Evolutionary conservation across 768 basidiomycete species (phyloP).

Genomic region (Trametes sanguinea): DNA sequence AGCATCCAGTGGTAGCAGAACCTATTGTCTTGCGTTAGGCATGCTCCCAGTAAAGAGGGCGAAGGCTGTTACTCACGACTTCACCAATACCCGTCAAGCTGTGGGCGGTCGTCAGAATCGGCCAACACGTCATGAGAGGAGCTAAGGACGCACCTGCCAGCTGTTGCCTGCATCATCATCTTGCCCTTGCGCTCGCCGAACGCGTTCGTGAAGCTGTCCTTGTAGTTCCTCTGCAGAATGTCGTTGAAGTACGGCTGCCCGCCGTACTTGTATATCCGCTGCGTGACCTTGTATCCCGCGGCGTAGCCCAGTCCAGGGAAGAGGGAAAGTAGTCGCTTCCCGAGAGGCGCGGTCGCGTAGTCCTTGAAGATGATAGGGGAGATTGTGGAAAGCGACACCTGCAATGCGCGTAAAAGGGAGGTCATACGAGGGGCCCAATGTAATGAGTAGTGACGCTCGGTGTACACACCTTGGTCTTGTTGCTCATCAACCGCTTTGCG

Average conservation of each 20-base stretch:
- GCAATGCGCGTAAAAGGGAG: background rate
- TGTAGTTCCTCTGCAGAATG: constrained; percentile 80
- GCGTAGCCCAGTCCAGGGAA: constrained; percentile 99
- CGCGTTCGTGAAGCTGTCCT: constrained; percentile 72
- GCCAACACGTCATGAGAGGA: background rate
- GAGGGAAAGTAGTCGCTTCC: constrained; percentile 79
- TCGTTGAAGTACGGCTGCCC: constrained; percentile 99
- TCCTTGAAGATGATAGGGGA: constrained; percentile 88
- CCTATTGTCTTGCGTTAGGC: constrained; percentile 39
- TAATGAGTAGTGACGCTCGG: background rate
- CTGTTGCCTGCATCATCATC: constrained; percentile 92
- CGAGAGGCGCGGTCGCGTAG: constrained; percentile 65
- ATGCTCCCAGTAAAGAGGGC: background rate
- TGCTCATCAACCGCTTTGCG: constrained; percentile 98
- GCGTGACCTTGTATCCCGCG: constrained; percentile 94
- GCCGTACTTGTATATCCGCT: constrained; percentile 96
- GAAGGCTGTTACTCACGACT: constrained; percentile 59
- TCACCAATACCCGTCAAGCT: constrained; percentile 85
- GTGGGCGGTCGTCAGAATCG: background rate
- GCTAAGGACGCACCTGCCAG: constrained; percentile 72
- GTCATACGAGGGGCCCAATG: background rate
- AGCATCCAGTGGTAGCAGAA: constrained; percentile 93
- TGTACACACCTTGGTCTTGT: constrained; percentile 77
- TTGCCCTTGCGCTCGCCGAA: constrained; percentile 97
- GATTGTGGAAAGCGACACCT: constrained; percentile 67